Conservation (phyloP, 2,329 filamentous ascomycete species). For the Pestalotiopsis sp. region DNA sequence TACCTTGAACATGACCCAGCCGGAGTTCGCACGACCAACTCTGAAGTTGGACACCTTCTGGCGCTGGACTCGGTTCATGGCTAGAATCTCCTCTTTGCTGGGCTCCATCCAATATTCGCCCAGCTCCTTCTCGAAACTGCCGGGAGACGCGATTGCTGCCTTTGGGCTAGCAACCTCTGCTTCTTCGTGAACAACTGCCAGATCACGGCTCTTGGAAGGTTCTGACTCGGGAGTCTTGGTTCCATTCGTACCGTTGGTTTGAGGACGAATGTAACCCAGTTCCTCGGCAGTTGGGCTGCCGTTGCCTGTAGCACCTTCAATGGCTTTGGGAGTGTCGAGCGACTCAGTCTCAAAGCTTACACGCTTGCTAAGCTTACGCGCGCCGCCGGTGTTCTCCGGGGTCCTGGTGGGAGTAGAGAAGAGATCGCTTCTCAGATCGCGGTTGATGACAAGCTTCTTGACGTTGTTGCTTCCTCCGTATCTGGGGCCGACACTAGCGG, state of each 20-base stretch:
- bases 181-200: conserved; percentile 79
- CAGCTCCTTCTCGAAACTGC: conserved; percentile 49
- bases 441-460: conserved; percentile 92
- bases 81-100: conserved; percentile 71
- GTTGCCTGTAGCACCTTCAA: conserved; percentile 45
- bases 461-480: conserved; percentile 72
- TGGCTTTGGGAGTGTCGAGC: conserved; percentile 47
- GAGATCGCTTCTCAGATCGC: conserved; percentile 75
- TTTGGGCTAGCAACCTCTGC: conserved; percentile 42
- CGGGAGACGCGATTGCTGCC: conserved; percentile 26
- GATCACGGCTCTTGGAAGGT: conserved; percentile 72
- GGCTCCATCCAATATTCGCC: conserved; percentile 91
- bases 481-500: conserved; percentile 65
- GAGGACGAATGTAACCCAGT: conserved; percentile 60
- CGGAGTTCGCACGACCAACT: conserved; percentile 82
- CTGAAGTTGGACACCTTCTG: conserved; percentile 74
- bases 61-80: conserved; percentile 79
- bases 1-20: conserved; percentile 78
- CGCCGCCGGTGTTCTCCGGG: conserved; percentile 42
- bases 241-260: conserved; percentile 45
- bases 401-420: conserved; percentile 64
- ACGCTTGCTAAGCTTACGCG: conserved; percentile 72
- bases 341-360: conserved; percentile 86
- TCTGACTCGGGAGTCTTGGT: conserved; percentile 66
- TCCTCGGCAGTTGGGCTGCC: conserved; percentile 60